These are phyloP conservation scores for Termitomyces sp. DNA, from an alignment of 768 basidiomycete genomes.

Conservation along the genomic window DNA sequence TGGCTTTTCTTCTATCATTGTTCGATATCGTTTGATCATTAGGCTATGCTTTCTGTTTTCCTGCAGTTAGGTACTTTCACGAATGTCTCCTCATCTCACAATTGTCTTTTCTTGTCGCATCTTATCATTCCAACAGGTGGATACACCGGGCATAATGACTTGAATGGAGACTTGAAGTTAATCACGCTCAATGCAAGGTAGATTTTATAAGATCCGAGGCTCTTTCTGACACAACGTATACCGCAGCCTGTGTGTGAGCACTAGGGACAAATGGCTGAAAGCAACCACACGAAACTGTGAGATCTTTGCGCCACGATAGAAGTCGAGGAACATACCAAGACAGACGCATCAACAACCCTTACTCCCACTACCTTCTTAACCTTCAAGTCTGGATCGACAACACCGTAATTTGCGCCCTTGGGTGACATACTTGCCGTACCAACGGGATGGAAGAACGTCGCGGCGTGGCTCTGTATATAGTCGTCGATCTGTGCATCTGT, in stretches of 20 bases:
- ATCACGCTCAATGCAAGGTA: neutral
- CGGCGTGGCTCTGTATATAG: neutral
- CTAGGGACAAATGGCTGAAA: neutral
- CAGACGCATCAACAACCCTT: slow-evolving; percentile 31
- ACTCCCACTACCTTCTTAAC: slow-evolving; percentile 26
- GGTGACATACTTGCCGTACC: slow-evolving; percentile 24
- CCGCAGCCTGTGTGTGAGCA: neutral
- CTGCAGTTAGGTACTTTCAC: too few relatives aligned
- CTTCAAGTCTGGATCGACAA: slow-evolving; percentile 28
- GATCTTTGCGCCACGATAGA: neutral
- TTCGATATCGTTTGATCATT: too few relatives aligned
- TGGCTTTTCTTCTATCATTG: too few relatives aligned
- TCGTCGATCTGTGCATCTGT: slow-evolving; percentile 7
- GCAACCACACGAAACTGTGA: neutral
- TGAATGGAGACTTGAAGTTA: too few relatives aligned
- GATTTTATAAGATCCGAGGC: neutral
- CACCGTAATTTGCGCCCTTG: slow-evolving; percentile 20
- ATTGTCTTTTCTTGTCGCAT: too few relatives aligned
- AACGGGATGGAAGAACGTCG: slow-evolving; percentile 11
- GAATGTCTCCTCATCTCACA: too few relatives aligned
- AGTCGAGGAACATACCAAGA: slow-evolving; percentile 8
- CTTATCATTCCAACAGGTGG: too few relatives aligned
- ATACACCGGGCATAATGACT: too few relatives aligned
- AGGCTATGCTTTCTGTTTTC: too few relatives aligned
- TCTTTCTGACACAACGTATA: neutral